Base-by-base conservation (phyloP, 768 basidiomycete species). In the Mycena sanguinolenta region DNA sequence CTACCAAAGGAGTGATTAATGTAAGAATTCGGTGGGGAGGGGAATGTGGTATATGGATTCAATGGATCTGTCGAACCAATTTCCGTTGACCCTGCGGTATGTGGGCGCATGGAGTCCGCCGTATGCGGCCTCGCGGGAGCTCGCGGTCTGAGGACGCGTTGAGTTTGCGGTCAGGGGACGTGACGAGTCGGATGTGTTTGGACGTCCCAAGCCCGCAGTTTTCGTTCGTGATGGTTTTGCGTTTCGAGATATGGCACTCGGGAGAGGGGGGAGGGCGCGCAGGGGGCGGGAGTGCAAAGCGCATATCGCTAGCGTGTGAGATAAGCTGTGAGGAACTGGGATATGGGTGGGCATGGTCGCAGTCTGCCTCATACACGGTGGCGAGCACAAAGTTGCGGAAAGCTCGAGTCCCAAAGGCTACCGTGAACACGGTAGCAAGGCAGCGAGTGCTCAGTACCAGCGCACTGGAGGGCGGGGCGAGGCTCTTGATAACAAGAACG, bases 331-430 rank as follows among this genome's bases (percentile, higher is more conserved):
- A 67, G 0, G 49, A 25, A 55, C 60, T 67, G 1, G 70, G 65
- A 34, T 71, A 67, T 4, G 61, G 55, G 8, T 59, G 50, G 2
- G 17, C 9, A 10, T 50, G 58, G 9, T 21, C 32, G 25, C 52
- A 39, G 10, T 67, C 66, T 0, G 27, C 23, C 19, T 64, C 71
- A 36, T 64, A 34, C 3, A 39, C 66, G 1, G 8, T 9, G 14
- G 71, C 71, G 7, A 72, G 71, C 71, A 64, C 64, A 17, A 67
- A 21, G 19, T 72, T 72, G 38, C 71, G 60, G 42, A 72, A 72
- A 2, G 46, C 70, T 7, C 70, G 70, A 2, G 65, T 67, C 23
- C 65, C 58, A 14, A 71, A 67, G 8, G 61, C 62, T 4, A 50
- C 23, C 0, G 52, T 67, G 25, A 72, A n/a, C 0, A 53, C 54